phyloP scores from a whole-genome alignment of 768 basidiomycete genomes.

The Termitomyces sp. region DNA sequence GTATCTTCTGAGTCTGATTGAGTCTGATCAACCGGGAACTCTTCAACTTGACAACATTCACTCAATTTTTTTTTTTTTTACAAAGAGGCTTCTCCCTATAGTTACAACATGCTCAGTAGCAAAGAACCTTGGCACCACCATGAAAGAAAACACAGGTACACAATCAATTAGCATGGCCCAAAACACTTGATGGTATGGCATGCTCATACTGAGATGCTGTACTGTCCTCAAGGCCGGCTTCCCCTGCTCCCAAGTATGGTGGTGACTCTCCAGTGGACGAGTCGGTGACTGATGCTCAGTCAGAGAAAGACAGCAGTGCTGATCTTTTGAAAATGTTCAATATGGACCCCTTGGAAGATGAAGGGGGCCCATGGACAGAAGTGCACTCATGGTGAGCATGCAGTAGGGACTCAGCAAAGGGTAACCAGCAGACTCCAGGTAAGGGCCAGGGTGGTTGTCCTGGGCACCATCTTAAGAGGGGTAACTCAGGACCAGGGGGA shows the following conservation, averaged over 20 bases:
- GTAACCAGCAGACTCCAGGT: too few species aligned
- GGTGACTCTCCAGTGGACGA: not conserved
- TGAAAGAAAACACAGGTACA: not conserved
- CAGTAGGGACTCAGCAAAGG: not conserved
- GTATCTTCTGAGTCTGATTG: too few species aligned
- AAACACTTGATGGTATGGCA: too few species aligned
- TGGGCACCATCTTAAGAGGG: too few species aligned
- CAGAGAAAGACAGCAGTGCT: not conserved
- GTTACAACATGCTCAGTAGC: not conserved
- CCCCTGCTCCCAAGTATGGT: not conserved
- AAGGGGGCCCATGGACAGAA: not conserved
- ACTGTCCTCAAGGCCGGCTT: too few species aligned
- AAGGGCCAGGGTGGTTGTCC: too few species aligned
- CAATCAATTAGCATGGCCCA: not conserved
- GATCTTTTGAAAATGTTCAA: not conserved
- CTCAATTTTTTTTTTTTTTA: too few species aligned
- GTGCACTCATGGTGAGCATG: not conserved
- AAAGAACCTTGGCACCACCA: not conserved
- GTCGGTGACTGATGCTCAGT: not conserved
- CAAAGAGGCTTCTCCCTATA: not conserved
- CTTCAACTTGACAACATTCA: too few species aligned
- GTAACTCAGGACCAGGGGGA: too few species aligned
- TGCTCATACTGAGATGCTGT: too few species aligned
- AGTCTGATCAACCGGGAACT: too few species aligned
- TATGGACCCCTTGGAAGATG: not conserved